phyloP scores from a whole-genome alignment of 441 rosid species.

The Jatropha multifida region DNA sequence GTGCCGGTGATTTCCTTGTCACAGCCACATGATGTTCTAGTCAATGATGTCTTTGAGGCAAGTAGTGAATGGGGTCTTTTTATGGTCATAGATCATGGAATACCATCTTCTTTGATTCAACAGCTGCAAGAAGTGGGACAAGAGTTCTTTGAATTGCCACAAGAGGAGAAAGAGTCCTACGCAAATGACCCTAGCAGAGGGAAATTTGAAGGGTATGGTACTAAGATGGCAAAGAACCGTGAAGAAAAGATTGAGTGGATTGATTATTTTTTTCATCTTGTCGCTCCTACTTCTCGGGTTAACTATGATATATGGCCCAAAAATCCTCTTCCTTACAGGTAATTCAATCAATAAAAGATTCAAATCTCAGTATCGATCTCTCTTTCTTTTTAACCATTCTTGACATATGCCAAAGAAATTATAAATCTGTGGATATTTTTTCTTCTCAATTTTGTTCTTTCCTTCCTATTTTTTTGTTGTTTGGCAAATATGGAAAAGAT shows the following conservation, averaged over 20 bases:
- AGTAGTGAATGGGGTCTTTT: constrained; percentile 44
- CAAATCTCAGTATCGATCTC: too few relatives aligned
- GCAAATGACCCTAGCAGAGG: constrained; percentile 39
- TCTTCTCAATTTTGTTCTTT: too few relatives aligned
- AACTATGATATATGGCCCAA: constrained; percentile 39
- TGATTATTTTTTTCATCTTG: constrained; percentile 44
- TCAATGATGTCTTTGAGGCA: constrained; percentile 26
- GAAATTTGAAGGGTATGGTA: constrained; percentile 51
- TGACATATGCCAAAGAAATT: too few relatives aligned
- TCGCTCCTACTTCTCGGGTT: constrained; percentile 35
- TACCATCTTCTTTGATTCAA: constrained; percentile 27
- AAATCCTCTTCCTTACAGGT: constrained; percentile 26
- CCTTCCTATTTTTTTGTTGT: too few relatives aligned
- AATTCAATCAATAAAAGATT: not conserved
- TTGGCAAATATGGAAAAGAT: too few relatives aligned
- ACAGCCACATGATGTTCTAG: constrained; percentile 21
- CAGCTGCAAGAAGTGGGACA: constrained; percentile 36
- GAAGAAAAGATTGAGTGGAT: constrained; percentile 47
- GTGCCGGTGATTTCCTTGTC: constrained; percentile 44
- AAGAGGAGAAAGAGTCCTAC: constrained; percentile 40
- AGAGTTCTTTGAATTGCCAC: constrained; percentile 40
- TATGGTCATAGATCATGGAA: constrained; percentile 38
- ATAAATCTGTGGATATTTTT: too few relatives aligned
- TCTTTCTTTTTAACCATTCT: too few relatives aligned
- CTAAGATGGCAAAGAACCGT: constrained; percentile 42